phyloP scores from a whole-genome alignment of 768 basidiomycete species.

The Cyclocybe cylindracea region DNA sequence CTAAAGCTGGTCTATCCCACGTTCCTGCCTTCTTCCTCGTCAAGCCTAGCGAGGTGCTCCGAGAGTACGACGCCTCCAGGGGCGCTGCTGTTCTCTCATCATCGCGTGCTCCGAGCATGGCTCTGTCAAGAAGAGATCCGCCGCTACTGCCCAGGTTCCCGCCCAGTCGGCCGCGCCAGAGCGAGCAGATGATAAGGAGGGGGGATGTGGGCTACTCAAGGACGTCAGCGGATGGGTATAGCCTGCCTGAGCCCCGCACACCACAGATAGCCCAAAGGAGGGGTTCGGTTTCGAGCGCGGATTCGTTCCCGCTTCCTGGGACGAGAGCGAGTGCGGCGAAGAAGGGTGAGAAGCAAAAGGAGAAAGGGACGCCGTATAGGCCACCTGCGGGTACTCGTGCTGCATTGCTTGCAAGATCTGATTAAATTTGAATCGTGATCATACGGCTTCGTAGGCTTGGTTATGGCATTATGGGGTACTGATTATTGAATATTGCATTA shows the following conservation, averaged over 20 bases:
- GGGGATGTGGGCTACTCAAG: not conserved
- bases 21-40: not conserved
- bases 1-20: conserved; percentile 1
- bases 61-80: not conserved
- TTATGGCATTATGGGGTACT: too few species aligned
- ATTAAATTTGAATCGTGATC: not conserved
- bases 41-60: conserved; percentile 1
- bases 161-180: not conserved
- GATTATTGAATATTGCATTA: too few species aligned
- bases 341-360: conserved; percentile 27
- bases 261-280: not conserved
- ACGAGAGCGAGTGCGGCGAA: conserved; percentile 40
- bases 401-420: conserved; percentile 14
- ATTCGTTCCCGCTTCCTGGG: conserved; percentile 34
- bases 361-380: conserved; percentile 35
- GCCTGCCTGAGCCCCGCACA: conserved; percentile 7
- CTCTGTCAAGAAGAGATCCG: too few species aligned
- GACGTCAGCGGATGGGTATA: not conserved
- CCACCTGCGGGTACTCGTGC: conserved; percentile 39
- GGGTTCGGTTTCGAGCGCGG: conserved; percentile 21
- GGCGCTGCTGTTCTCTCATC: too few species aligned
- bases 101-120: too few species aligned
- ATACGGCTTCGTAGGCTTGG: not conserved
- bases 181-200: not conserved
- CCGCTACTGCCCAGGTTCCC: too few species aligned